These are phyloP conservation scores for Pelargonium cotyledonis DNA, from an alignment of 441 rosid genomes.

Conservation along the genomic window DNA sequence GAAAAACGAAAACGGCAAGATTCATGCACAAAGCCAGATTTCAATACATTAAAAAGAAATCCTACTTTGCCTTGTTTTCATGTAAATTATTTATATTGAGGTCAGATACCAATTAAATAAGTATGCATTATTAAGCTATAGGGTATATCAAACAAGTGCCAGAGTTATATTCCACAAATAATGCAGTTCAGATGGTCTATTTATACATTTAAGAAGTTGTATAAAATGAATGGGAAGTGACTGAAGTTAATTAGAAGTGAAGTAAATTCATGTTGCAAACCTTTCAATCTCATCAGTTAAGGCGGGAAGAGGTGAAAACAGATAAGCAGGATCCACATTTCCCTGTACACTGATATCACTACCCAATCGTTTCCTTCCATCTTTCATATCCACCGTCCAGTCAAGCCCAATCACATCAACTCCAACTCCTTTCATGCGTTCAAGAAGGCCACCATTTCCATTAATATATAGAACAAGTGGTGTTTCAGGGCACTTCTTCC, in stretches of 20 bases:
- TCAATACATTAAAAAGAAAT: slow-evolving; percentile 3
- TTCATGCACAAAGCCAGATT: slow-evolving; percentile 12
- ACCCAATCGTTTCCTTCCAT: slow-evolving; percentile 79
- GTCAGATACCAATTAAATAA: neutral
- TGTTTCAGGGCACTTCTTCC: slow-evolving; percentile 62
- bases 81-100: neutral
- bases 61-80: neutral
- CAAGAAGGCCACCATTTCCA: slow-evolving; percentile 90
- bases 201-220: too few species aligned
- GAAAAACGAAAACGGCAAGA: slow-evolving; percentile 12
- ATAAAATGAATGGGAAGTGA: too few species aligned
- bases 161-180: too few species aligned
- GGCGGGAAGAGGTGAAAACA: slow-evolving; percentile 75
- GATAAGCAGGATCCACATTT: slow-evolving; percentile 79
- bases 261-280: slow-evolving; percentile 23
- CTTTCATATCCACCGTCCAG: slow-evolving; percentile 97
- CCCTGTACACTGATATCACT: slow-evolving; percentile 68
- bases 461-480: slow-evolving; percentile 82
- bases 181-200: too few species aligned
- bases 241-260: neutral
- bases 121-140: neutral
- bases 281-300: slow-evolving; percentile 78
- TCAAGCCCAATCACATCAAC: slow-evolving; percentile 95
- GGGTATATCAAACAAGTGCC: too few species aligned
- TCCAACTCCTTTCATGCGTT: slow-evolving; percentile 79